Evolutionary conservation across 2,329 filamentous ascomycete species (phyloP).

Genomic region (Pestalotiopsis fici): DNA sequence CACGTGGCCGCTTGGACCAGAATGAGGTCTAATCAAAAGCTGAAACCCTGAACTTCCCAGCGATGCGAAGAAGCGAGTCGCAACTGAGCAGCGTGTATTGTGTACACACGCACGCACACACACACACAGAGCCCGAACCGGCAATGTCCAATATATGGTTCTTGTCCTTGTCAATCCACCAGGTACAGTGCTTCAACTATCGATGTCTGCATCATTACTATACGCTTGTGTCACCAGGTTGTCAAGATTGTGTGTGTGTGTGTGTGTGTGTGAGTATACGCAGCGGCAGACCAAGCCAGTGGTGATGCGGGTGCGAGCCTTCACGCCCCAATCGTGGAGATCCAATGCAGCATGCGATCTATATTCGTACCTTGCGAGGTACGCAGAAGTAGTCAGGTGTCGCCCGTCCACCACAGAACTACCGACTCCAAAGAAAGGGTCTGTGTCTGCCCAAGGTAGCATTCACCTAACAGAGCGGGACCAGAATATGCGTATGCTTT

Average conservation of each 20-base stretch:
- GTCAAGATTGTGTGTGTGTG: background rate
- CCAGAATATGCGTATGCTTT: background rate
- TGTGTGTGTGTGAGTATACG: background rate
- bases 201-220: background rate
- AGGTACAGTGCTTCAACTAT: background rate
- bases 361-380: background rate
- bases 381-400: background rate
- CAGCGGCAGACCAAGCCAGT: background rate
- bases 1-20: slow-evolving; percentile 32
- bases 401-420: background rate
- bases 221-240: background rate
- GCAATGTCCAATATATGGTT: background rate
- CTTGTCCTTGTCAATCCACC: background rate
- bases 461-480: background rate
- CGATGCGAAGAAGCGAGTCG: background rate
- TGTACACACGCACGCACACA: background rate
- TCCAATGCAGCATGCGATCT: background rate
- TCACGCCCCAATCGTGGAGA: background rate
- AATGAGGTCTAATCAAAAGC: slow-evolving; percentile 18
- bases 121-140: background rate
- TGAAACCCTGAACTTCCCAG: slow-evolving; percentile 19
- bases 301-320: background rate
- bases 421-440: background rate
- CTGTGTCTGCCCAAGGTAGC: background rate
- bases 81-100: background rate